Evolutionary conservation across 129 eudicot species (phyloP).

Genomic region (Tagetes erecta): DNA sequence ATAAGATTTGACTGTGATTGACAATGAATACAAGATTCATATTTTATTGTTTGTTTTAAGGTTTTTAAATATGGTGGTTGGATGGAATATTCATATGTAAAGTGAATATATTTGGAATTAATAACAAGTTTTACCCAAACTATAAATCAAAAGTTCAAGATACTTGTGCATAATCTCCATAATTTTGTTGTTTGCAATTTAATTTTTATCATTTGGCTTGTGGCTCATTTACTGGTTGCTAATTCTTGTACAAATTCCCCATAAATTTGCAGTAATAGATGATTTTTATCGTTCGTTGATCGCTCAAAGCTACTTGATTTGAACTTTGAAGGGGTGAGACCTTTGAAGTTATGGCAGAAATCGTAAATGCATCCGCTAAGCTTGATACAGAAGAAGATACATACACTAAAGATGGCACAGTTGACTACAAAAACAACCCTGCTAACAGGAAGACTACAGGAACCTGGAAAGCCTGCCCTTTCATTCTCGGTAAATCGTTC

Average conservation of each 20-base stretch:
- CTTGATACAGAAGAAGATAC: constrained; percentile 41
- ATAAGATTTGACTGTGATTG: constrained; percentile 3
- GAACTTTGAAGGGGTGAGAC: constrained; percentile 12
- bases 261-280: constrained; percentile 26
- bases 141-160: constrained; percentile 14
- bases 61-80: not conserved
- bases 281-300: not conserved
- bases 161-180: not conserved
- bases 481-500: constrained; percentile 47
- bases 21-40: constrained; percentile 15
- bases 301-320: not conserved
- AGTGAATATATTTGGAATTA: not conserved
- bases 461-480: constrained; percentile 72
- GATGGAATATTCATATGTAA: not conserved
- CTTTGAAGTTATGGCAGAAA: constrained; percentile 29
- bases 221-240: constrained; percentile 19
- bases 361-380: constrained; percentile 9
- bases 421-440: constrained; percentile 47
- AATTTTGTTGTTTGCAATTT: not conserved
- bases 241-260: not conserved
- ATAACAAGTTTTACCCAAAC: not conserved
- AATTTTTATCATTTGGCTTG: constrained; percentile 4
- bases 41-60: not conserved
- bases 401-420: constrained; percentile 61
- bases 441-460: constrained; percentile 50